Conservation (phyloP, 139 green algal species). For the Coelastrella sp. region DNA sequence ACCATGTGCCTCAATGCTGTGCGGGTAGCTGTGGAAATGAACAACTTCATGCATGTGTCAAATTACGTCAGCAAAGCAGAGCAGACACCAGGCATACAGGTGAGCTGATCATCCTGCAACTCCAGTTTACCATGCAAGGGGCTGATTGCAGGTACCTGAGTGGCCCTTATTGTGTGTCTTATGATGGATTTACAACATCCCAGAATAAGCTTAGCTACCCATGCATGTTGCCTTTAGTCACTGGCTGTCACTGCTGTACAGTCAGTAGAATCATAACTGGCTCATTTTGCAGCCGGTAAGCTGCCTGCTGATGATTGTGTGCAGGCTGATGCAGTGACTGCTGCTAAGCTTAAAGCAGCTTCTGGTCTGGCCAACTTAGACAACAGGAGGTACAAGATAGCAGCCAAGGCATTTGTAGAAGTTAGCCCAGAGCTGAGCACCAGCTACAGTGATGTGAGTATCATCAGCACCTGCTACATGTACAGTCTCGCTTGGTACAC, state of each 20-base stretch:
- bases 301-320: background rate
- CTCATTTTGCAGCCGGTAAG: too few relatives aligned
- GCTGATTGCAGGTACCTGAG: too few relatives aligned
- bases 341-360: conserved; percentile 76
- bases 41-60: conserved; percentile 86
- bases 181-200: too few relatives aligned
- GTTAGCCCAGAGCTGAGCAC: conserved; percentile 78
- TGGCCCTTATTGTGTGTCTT: too few relatives aligned
- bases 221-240: too few relatives aligned
- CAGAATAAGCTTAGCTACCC: too few relatives aligned
- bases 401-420: conserved; percentile 77
- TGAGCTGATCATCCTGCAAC: background rate
- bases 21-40: conserved; percentile 80
- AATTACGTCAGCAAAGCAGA: conserved; percentile 93
- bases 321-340: conserved; percentile 59
- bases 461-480: background rate
- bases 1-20: conserved; percentile 93
- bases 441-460: conserved; percentile 78
- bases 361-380: conserved; percentile 73
- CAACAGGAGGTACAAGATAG: conserved; percentile 81
- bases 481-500: too few relatives aligned
- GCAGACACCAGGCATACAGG: conserved; percentile 63
- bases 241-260: too few relatives aligned
- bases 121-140: background rate
- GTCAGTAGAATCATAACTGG: too few relatives aligned